phyloP scores from a whole-genome alignment of 306 rosid genomes.

The Geum urbanum region DNA sequence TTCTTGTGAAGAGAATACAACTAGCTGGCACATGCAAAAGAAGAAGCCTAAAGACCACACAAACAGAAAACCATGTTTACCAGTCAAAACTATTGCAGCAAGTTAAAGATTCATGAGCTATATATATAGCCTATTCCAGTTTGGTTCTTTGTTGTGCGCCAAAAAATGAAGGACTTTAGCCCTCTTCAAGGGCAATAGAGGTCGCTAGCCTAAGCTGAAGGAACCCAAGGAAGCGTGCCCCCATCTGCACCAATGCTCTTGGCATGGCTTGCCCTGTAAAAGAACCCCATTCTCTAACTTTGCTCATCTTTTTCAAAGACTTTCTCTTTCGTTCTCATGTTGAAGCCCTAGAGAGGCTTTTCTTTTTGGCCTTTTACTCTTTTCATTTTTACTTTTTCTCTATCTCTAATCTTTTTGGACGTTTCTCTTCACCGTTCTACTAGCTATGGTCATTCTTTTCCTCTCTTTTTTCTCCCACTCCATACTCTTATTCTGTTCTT shows the following conservation, averaged over 20 bases:
- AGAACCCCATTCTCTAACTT: conserved; percentile 56
- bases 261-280: conserved; percentile 47
- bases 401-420: conserved; percentile 56
- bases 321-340: conserved; percentile 19
- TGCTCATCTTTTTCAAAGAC: conserved; percentile 27
- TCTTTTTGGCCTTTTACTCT: conserved; percentile 43
- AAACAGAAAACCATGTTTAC: conserved; percentile 37
- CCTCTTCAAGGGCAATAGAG: conserved; percentile 41
- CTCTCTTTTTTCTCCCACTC: background rate
- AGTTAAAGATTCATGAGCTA: conserved; percentile 18
- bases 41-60: conserved; percentile 15
- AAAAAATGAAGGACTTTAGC: conserved; percentile 31
- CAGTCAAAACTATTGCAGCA: conserved; percentile 74
- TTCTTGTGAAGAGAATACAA: conserved; percentile 7
- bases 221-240: conserved; percentile 41
- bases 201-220: conserved; percentile 37
- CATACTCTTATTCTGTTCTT: background rate
- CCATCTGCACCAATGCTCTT: conserved; percentile 37
- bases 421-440: conserved; percentile 55
- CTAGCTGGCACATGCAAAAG: conserved; percentile 9
- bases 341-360: conserved; percentile 30
- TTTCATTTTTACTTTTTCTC: conserved; percentile 24
- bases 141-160: conserved; percentile 3
- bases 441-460: too few relatives aligned
- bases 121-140: background rate